Percentiles rank a stretch among this genome's conserved stretches.
phyloP scores from a whole-genome alignment of 148 eudicot genomes.

The Fagopyrum tataricum region DNA sequence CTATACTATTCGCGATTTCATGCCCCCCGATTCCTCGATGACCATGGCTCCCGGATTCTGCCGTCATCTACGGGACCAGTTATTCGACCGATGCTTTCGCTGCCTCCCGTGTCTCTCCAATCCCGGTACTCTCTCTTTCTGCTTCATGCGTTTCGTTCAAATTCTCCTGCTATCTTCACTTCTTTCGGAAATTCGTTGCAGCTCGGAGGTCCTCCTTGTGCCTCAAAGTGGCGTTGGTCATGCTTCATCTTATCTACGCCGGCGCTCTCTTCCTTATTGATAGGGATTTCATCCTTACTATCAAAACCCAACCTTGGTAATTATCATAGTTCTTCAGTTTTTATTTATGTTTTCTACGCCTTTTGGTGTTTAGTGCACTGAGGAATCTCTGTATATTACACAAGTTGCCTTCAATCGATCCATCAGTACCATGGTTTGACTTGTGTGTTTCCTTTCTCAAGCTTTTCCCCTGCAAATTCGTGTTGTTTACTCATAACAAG shows the following conservation, averaged over 20 bases:
- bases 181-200: conserved; percentile 15
- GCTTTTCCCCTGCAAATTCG: neutral
- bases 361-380: neutral
- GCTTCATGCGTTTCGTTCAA: neutral
- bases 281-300: conserved; percentile 36
- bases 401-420: neutral
- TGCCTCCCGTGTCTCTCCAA: conserved; percentile 10
- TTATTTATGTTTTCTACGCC: neutral
- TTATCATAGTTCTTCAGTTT: neutral
- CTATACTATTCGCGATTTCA: neutral
- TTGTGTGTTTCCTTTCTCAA: neutral
- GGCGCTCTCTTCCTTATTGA: conserved; percentile 49
- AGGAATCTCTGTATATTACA: neutral
- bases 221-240: conserved; percentile 55
- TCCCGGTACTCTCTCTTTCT: conserved; percentile 3
- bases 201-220: conserved; percentile 69
- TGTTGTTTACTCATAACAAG: neutral
- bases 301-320: conserved; percentile 16
- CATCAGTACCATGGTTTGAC: neutral
- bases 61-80: conserved; percentile 4
- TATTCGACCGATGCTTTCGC: conserved; percentile 7
- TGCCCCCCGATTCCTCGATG: conserved; percentile 10
- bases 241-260: conserved; percentile 52
- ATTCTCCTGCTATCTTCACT: neutral
- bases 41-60: conserved; percentile 8